phyloP scores from a whole-genome alignment of 2,329 filamentous ascomycete species.

The Aspergillus quadricinctus region DNA sequence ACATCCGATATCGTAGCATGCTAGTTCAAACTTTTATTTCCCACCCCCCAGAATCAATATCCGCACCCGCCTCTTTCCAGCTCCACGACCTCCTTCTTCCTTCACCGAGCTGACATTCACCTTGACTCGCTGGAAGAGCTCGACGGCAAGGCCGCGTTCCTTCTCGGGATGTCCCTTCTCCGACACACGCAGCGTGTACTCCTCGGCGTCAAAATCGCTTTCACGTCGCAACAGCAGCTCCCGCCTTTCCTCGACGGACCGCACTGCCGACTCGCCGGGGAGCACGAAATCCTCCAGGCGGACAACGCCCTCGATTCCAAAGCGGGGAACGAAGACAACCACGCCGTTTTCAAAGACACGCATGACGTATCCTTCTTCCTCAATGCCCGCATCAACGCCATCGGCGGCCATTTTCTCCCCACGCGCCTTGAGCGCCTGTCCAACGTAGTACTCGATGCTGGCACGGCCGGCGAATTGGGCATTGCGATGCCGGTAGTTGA shows the following conservation, averaged over 20 bases:
- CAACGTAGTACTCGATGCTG: slow-evolving; percentile 96
- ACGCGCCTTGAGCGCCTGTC: slow-evolving; percentile 81
- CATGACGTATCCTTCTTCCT: slow-evolving; percentile 95
- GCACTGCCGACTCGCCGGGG: slow-evolving; percentile 48
- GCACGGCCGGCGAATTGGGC: slow-evolving; percentile 92
- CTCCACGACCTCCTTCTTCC: slow-evolving; percentile 67
- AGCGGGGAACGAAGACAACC: slow-evolving; percentile 90
- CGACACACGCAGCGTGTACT: slow-evolving; percentile 66
- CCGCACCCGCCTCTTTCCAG: slow-evolving; percentile 75
- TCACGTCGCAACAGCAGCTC: slow-evolving; percentile 53
- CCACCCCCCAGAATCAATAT: slow-evolving; percentile 37
- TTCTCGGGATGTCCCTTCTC: slow-evolving; percentile 45
- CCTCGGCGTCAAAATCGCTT: slow-evolving; percentile 78
- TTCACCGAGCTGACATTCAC: slow-evolving; percentile 89
- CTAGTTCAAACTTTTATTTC: slow-evolving; percentile 9
- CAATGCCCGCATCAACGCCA: slow-evolving; percentile 44
- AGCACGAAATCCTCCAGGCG: slow-evolving; percentile 76
- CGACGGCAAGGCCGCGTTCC: slow-evolving; percentile 52
- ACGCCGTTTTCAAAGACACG: slow-evolving; percentile 96
- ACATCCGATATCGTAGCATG: background rate
- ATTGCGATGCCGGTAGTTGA: slow-evolving; percentile 95
- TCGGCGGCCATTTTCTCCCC: slow-evolving; percentile 42
- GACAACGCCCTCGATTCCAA: slow-evolving; percentile 92
- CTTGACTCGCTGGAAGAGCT: slow-evolving; percentile 86
- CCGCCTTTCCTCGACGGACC: slow-evolving; percentile 28